Conservation (phyloP, 306 rosid genomes). For the Myrica gale region DNA sequence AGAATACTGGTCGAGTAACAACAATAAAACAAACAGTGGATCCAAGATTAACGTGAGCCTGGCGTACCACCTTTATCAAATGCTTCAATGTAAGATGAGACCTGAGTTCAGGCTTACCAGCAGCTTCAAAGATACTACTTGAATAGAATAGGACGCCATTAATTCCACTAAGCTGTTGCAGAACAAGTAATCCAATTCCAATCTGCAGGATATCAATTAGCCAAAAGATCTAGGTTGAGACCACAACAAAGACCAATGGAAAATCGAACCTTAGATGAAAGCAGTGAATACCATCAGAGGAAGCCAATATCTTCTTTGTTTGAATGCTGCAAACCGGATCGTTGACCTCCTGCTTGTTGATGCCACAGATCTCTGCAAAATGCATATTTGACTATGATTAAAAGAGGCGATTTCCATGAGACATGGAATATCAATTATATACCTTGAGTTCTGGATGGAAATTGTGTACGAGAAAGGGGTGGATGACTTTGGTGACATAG, state of each 20-base stretch:
- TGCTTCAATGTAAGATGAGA: neutral
- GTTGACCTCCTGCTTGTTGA: conserved; percentile 61
- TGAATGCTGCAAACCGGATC: conserved; percentile 73
- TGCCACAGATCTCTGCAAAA: conserved; percentile 70
- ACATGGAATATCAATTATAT: conserved; percentile 9
- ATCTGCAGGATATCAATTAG: conserved; percentile 52
- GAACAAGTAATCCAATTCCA: conserved; percentile 86
- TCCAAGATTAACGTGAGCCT: neutral
- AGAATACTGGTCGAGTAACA: neutral
- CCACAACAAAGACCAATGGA: conserved; percentile 16
- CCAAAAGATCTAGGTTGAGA: conserved; percentile 27
- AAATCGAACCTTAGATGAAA: conserved; percentile 25
- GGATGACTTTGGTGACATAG: neutral
- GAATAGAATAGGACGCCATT: conserved; percentile 87
- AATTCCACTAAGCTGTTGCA: conserved; percentile 92
- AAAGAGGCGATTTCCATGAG: neutral
- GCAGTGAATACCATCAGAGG: conserved; percentile 66
- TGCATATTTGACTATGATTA: conserved; percentile 1
- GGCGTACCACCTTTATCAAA: neutral
- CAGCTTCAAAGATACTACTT: conserved; percentile 69
- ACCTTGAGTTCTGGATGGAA: conserved; percentile 2
- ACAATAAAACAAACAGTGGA: conserved; percentile 1
- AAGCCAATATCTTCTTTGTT: conserved; percentile 83
- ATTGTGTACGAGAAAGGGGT: neutral
- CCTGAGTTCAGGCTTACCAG: conserved; percentile 41